Evolutionary conservation across 139 green algal genomes (phyloP).

Genomic region (Dunaliella primolecta): DNA sequence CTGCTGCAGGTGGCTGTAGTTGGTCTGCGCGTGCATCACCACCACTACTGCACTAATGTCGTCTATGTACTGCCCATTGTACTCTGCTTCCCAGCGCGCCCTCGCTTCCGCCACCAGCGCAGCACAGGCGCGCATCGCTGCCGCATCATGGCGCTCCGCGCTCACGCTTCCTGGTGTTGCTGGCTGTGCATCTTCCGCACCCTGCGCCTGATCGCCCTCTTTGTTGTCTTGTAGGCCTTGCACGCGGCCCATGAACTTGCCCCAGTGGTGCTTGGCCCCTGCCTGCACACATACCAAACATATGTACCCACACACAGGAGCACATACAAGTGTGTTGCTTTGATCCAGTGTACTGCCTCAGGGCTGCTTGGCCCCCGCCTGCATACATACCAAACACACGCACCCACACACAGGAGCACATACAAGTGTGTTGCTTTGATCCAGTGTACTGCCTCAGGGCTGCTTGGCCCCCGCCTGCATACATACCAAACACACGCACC

Average conservation of each 20-base stretch:
- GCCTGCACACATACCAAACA: background rate
- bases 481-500: too few relatives aligned
- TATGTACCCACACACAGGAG: too few relatives aligned
- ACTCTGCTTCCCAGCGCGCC: slow-evolving; percentile 33
- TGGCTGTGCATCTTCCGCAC: too few relatives aligned
- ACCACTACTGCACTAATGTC: slow-evolving; percentile 46
- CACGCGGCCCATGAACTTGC: background rate
- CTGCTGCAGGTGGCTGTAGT: background rate
- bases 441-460: too few relatives aligned
- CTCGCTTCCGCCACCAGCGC: slow-evolving; percentile 48
- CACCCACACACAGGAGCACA: too few relatives aligned
- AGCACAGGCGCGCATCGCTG: slow-evolving; percentile 9
- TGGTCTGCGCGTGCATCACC: slow-evolving; percentile 8
- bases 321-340: too few relatives aligned
- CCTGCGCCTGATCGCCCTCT: background rate
- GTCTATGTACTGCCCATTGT: slow-evolving; percentile 44
- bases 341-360: too few relatives aligned
- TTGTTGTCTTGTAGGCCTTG: background rate
- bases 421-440: too few relatives aligned
- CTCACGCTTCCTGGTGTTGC: background rate
- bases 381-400: too few relatives aligned
- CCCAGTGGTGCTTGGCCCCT: background rate
- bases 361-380: background rate
- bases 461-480: background rate
- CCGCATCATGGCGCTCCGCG: slow-evolving; percentile 9